Conservation (phyloP, 345 rosid genomes). For the Eucalyptus marginata region DNA sequence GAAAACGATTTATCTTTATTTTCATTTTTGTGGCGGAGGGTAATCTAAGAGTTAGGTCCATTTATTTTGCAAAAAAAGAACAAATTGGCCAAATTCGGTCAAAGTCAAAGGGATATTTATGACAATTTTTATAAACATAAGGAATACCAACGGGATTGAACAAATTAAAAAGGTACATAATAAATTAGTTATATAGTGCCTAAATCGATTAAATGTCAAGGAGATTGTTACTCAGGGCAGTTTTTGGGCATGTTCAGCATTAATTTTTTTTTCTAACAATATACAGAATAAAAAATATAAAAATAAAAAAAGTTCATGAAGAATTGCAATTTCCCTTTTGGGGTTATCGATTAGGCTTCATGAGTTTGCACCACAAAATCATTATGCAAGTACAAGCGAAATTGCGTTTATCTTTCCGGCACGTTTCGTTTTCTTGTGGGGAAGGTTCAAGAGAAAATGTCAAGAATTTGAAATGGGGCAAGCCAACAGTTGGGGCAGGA, state of each 20-base stretch:
- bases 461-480: neutral
- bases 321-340: neutral
- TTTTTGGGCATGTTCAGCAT: neutral
- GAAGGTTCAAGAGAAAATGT: neutral
- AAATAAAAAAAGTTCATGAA: neutral
- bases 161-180: neutral
- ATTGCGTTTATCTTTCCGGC: neutral
- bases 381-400: neutral
- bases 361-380: neutral
- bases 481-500: too few species aligned
- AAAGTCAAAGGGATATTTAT: neutral
- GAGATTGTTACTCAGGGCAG: neutral
- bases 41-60: neutral
- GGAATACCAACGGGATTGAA: neutral
- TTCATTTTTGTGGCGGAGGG: neutral
- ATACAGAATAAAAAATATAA: fast-evolving
- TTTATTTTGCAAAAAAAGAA: fast-evolving
- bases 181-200: neutral
- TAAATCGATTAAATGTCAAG: neutral
- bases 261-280: fast-evolving
- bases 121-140: neutral
- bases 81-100: neutral
- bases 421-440: neutral
- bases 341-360: neutral
- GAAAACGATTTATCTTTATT: neutral